Conservation (phyloP, 2,329 filamentous ascomycete genomes). For the Coniochaeta sp. region DNA sequence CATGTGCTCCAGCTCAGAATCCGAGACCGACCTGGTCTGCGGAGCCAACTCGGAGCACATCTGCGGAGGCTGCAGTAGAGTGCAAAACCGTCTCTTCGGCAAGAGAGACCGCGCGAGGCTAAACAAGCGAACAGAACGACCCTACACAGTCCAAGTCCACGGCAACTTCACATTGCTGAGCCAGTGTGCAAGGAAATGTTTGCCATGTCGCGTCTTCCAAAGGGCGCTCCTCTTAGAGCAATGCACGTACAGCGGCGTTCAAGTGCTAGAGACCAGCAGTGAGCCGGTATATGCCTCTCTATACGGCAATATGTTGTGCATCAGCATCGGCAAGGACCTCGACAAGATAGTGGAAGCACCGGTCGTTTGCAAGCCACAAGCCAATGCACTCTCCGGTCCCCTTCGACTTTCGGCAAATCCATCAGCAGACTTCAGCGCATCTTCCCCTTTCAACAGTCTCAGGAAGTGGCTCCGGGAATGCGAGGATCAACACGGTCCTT, state of each 20-base stretch:
- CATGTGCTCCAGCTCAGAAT: not conserved
- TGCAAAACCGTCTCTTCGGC: not conserved
- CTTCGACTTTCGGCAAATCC: not conserved
- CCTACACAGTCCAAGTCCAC: not conserved
- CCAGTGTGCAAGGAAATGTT: not conserved
- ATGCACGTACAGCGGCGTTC: not conserved
- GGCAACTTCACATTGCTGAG: not conserved
- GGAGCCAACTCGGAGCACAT: not conserved
- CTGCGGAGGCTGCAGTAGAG: not conserved
- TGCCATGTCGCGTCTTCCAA: not conserved
- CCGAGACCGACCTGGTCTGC: not conserved
- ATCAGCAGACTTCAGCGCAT: slow-evolving; percentile 7
- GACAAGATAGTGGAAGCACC: not conserved
- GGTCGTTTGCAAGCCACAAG: not conserved
- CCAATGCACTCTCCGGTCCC: not conserved
- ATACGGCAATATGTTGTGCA: not conserved
- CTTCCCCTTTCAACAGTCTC: not conserved
- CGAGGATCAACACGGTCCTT: slow-evolving; percentile 13
- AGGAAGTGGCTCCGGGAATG: slow-evolving; percentile 10
- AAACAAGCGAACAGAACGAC: not conserved
- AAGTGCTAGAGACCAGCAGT: not conserved
- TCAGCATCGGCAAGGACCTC: not conserved
- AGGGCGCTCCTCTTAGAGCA: not conserved
- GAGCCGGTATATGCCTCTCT: not conserved
- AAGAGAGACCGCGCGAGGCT: not conserved